Conservation (phyloP, 495 filamentous ascomycete species). For the Diplogelasinospora grovesii region DNA sequence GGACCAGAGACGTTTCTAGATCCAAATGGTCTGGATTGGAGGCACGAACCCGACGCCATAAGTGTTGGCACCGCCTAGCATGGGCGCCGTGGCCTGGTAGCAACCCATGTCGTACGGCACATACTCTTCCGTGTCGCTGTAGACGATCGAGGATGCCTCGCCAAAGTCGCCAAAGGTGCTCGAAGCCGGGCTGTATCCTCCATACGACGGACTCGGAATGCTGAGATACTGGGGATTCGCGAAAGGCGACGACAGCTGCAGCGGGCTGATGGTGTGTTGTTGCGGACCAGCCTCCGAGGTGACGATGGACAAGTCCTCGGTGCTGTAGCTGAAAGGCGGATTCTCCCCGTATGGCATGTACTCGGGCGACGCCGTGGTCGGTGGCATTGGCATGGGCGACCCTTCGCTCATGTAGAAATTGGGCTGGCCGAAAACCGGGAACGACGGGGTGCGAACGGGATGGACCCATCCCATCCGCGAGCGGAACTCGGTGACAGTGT, state of each 20-base stretch:
- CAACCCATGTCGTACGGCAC: constrained; percentile 32
- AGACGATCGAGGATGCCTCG: constrained; percentile 41
- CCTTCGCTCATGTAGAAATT: constrained; percentile 40
- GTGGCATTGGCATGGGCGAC: constrained; percentile 29
- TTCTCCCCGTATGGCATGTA: constrained; percentile 44
- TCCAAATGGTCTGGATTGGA: constrained; percentile 49
- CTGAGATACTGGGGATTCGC: constrained; percentile 45
- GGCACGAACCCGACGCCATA: constrained; percentile 50
- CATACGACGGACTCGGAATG: constrained; percentile 49
- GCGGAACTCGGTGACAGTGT: constrained; percentile 55
- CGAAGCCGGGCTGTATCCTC: constrained; percentile 47
- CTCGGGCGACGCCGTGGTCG: constrained; percentile 24
- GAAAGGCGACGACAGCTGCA: constrained; percentile 44
- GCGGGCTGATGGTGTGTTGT: constrained; percentile 39
- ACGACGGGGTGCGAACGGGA: constrained; percentile 45
- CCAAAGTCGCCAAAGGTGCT: constrained; percentile 49
- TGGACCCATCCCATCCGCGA: constrained; percentile 55
- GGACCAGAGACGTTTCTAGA: constrained; percentile 34
- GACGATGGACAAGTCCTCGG: constrained; percentile 44
- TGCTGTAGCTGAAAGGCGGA: constrained; percentile 51
- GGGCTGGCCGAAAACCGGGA: constrained; percentile 44
- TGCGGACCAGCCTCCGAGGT: constrained; percentile 30
- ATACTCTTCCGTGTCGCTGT: constrained; percentile 49
- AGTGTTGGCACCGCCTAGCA: constrained; percentile 36
- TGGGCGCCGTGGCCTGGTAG: constrained; percentile 29